Percentiles rank a stretch among this genome's conserved stretches.
These are phyloP conservation scores for Suaeda aralocaspica DNA, from an alignment of 148 eudicot genomes.

Conservation along the genomic window DNA sequence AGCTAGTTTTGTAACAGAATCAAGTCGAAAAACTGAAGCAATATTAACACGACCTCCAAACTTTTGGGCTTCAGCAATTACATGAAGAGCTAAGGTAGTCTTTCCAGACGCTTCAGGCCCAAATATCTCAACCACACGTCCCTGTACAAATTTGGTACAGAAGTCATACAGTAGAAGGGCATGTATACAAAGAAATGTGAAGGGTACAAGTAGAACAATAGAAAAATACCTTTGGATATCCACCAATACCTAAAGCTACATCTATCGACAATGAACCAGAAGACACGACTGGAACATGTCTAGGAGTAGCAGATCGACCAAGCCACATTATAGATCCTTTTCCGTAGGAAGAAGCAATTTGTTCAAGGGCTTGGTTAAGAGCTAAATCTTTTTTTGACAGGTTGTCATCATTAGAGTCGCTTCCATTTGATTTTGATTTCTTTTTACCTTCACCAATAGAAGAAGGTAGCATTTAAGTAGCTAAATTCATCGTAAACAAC, in stretches of 20 bases:
- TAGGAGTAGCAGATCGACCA: conserved; percentile 56
- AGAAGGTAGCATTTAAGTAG: conserved; percentile 1
- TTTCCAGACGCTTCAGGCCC: conserved; percentile 99
- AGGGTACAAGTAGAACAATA: not conserved
- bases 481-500: not conserved
- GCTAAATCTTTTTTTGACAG: conserved; percentile 79
- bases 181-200: not conserved
- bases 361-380: conserved; percentile 78
- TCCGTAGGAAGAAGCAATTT: conserved; percentile 76
- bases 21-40: conserved; percentile 2
- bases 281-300: conserved; percentile 81
- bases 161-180: not conserved
- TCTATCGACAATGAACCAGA: conserved; percentile 89
- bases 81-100: conserved; percentile 92
- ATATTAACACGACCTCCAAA: conserved; percentile 56
- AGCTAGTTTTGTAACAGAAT: not conserved
- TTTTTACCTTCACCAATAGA: conserved; percentile 48
- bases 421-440: conserved; percentile 69
- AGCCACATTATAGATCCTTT: conserved; percentile 99
- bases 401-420: conserved; percentile 78
- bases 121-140: conserved; percentile 90
- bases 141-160: conserved; percentile 40
- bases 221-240: conserved; percentile 83
- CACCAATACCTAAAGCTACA: conserved; percentile 89
- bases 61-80: conserved; percentile 92